phyloP scores from a whole-genome alignment of 257 asterid species.

The Thymus quinquecostatus region DNA sequence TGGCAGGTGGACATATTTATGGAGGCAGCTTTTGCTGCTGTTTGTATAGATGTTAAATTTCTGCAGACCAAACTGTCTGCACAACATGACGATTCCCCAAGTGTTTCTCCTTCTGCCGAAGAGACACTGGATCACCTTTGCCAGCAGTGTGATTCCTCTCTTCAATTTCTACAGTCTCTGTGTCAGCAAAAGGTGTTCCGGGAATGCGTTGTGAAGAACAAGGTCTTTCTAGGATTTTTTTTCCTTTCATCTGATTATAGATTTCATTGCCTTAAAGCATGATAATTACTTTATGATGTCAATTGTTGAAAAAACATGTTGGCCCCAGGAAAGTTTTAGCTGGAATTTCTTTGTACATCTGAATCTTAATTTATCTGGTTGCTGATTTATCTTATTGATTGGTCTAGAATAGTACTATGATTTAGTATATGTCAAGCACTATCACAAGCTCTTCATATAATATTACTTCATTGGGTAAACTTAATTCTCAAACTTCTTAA shows the following conservation, averaged over 20 bases:
- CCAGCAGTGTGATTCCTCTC: constrained; percentile 96
- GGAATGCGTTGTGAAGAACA: constrained; percentile 84
- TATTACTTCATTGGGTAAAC: constrained; percentile 9
- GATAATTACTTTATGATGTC: constrained; percentile 26
- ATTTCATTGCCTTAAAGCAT: constrained; percentile 26
- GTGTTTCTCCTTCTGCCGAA: constrained; percentile 55
- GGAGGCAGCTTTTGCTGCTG: constrained; percentile 86
- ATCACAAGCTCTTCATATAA: constrained; percentile 1
- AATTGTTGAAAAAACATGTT: constrained; percentile 15
- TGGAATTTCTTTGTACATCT: constrained; percentile 9
- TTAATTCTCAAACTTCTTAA: constrained; percentile 19
- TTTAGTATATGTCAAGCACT: constrained; percentile 6
- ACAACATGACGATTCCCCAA: constrained; percentile 52
- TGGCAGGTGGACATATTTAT: constrained; percentile 90
- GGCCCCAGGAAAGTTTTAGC: constrained; percentile 11
- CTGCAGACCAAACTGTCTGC: constrained; percentile 71
- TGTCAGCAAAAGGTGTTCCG: constrained; percentile 90
- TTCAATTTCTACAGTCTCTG: constrained; percentile 82
- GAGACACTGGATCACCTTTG: constrained; percentile 78
- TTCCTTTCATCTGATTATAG: constrained; percentile 3
- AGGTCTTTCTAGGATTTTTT: constrained; percentile 54
- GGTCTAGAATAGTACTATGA: neutral
- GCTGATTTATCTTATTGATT: constrained; percentile 20
- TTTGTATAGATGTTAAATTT: constrained; percentile 67
- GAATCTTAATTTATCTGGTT: neutral